Conservation (phyloP, 441 rosid species). For the Arabidopsis hybrid region DNA sequence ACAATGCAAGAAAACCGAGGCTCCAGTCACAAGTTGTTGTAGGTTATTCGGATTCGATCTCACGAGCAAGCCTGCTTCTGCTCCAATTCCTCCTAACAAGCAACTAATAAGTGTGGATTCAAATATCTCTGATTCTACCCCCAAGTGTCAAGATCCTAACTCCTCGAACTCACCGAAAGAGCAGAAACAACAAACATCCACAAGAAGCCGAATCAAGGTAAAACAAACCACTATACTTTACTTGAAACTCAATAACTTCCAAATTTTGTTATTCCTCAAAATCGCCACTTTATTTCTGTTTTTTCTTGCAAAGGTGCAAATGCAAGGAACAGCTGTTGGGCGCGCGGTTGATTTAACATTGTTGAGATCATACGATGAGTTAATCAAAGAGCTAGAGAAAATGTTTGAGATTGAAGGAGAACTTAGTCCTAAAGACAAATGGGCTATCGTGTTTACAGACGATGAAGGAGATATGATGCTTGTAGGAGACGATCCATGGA, state of each 20-base stretch:
- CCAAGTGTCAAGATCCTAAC: slow-evolving; percentile 53
- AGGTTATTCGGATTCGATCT: slow-evolving; percentile 85
- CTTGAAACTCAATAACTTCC: slow-evolving; percentile 5
- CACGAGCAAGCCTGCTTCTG: slow-evolving; percentile 47
- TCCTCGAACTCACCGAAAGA: slow-evolving; percentile 44
- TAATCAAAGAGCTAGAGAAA: slow-evolving; percentile 71
- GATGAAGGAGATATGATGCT: slow-evolving; percentile 95
- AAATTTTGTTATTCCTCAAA: background rate
- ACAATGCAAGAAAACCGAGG: slow-evolving; percentile 51
- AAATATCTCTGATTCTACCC: slow-evolving; percentile 45
- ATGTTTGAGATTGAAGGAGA: slow-evolving; percentile 90
- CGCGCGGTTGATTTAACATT: slow-evolving; percentile 80
- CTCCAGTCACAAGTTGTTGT: slow-evolving; percentile 52
- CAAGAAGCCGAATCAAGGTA: slow-evolving; percentile 85
- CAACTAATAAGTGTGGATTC: slow-evolving; percentile 39
- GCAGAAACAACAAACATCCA: slow-evolving; percentile 54
- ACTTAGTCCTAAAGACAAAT: slow-evolving; percentile 63
- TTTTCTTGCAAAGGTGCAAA: slow-evolving; percentile 66
- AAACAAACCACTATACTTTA: slow-evolving; percentile 30
- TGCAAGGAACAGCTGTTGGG: slow-evolving; percentile 94
- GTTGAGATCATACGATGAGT: slow-evolving; percentile 69
- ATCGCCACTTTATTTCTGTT: background rate
- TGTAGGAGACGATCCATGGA: slow-evolving; percentile 91
- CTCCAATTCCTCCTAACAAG: slow-evolving; percentile 46
- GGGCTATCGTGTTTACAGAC: slow-evolving; percentile 83